These are phyloP conservation scores for Alternaria burnsii DNA, from an alignment of 2,329 filamentous ascomycete genomes.

Conservation along the genomic window DNA sequence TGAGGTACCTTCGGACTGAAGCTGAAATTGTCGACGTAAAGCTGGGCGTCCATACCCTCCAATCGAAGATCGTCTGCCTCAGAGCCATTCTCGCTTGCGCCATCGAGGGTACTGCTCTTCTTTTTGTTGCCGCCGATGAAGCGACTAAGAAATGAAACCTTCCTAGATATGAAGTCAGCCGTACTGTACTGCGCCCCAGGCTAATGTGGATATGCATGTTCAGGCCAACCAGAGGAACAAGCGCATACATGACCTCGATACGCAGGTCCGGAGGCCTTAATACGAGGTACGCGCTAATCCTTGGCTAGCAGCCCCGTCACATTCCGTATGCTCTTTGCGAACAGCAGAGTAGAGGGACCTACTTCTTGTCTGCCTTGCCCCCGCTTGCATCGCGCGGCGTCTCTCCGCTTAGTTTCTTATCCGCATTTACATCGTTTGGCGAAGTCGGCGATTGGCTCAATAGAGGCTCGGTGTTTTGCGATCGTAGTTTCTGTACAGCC, in stretches of 20 bases:
- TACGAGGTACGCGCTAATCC: conserved; percentile 7
- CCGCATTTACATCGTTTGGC: conserved; percentile 62
- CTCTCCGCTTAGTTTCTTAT: conserved; percentile 42
- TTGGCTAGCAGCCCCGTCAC: neutral
- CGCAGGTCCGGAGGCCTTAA: neutral
- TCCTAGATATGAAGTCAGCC: conserved; percentile 62
- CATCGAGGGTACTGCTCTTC: conserved; percentile 65
- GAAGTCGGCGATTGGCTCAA: conserved; percentile 38
- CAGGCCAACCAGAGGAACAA: conserved; percentile 14
- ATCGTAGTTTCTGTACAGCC: conserved; percentile 65
- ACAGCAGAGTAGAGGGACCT: conserved; percentile 26
- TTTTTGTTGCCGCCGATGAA: conserved; percentile 80
- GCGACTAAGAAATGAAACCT: conserved; percentile 89
- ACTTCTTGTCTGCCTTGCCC: conserved; percentile 50
- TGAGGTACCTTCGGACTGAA: conserved; percentile 89
- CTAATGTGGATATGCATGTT: conserved; percentile 43
- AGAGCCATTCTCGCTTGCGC: conserved; percentile 69
- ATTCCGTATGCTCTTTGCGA: neutral
- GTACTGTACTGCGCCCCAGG: conserved; percentile 28
- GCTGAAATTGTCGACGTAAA: conserved; percentile 76
- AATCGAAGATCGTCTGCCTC: conserved; percentile 73
- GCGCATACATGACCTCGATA: conserved; percentile 5
- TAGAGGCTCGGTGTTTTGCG: conserved; percentile 52
- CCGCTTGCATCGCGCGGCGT: conserved; percentile 31
- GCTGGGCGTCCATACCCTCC: conserved; percentile 82